A percentile compares a stretch with the other conserved stretches of the same genome.
These are phyloP conservation scores for Puccinellia tenuiflora DNA, from an alignment of 176 grass and related monocot species.

Conservation along the genomic window DNA sequence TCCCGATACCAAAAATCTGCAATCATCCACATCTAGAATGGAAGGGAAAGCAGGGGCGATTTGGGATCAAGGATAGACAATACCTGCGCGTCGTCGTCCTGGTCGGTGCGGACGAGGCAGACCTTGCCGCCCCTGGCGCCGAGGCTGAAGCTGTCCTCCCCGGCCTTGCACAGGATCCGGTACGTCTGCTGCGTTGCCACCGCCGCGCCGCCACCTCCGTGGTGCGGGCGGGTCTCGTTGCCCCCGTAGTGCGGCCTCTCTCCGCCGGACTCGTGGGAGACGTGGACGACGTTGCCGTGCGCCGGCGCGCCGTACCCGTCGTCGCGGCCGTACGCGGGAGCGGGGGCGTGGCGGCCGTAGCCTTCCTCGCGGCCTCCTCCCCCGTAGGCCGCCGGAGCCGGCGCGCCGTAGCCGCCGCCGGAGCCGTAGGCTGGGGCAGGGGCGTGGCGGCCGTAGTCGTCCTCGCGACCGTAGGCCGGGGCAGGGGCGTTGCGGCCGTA, in stretches of 20 bases:
- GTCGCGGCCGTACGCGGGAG: neutral
- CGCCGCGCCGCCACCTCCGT: neutral
- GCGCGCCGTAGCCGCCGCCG: neutral
- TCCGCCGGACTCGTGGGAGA: conserved; percentile 11
- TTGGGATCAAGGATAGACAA: no score
- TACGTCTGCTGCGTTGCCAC: conserved; percentile 32
- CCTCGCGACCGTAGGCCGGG: neutral
- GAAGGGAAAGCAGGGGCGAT: no score
- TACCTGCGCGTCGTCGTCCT: conserved; percentile 52
- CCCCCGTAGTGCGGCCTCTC: conserved; percentile 18
- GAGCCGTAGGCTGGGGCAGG: conserved; percentile 2
- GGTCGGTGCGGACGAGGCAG: conserved; percentile 37
- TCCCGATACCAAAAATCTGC: no score
- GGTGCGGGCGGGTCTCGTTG: conserved; percentile 22
- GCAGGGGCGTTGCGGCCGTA: neutral
- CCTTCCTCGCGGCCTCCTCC: neutral
- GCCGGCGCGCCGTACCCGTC: neutral
- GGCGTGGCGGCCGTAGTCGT: neutral
- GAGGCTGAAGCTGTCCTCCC: conserved; percentile 53
- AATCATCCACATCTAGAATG: no score
- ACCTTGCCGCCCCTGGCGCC: conserved; percentile 42
- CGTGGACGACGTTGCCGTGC: conserved; percentile 23
- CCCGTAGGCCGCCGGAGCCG: neutral
- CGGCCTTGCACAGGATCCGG: conserved; percentile 60
- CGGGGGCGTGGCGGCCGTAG: neutral